Evolutionary conservation across 2,329 filamentous ascomycete species (phyloP), one percentile per base, ranked within the genome.

Genomic region (Fusarium palustre): DNA sequence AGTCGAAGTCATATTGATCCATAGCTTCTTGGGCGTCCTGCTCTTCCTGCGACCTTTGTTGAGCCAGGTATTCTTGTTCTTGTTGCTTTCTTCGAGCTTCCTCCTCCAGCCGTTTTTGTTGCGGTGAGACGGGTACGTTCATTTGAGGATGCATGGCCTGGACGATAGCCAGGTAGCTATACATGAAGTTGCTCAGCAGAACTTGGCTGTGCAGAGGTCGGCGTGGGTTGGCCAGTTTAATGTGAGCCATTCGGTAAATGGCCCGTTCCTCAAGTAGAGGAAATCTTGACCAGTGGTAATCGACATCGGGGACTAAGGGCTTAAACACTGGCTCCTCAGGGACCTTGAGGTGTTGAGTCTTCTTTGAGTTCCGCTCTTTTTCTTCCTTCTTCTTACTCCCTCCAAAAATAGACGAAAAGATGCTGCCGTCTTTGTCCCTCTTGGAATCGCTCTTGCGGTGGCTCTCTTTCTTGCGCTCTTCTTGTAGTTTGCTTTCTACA

Each of bases 121-220:
- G 93, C 36, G 92, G 90, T 18, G 92, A 94, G 36, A 92, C 88
- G n/a, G 93, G 93, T 43, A 97, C 90, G 75, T 97, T 92, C 81
- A 97, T 92, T 76, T 97, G 93, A 43, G 96, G 96, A 79, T 99
- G 96, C 93, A 97, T 97, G 75, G 97, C 94, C 81, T 99, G 96
- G 46, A 99, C 96, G 79, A 98, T 99, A 66, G 96, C 96, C 69
- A 99, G 87, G 79, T 99, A 99, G 59, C 94, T 96, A 82, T 99
- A 99, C 96, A 99, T 99, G 81, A 99, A 99, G 79, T 99, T 99
- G 81, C 94, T 97, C 71, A 99, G 87, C 62, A 99, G 85, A 24
- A 99, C 96, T 79, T 99, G 96, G 64, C 95, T 97, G 76, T 97
- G 91, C 53, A 99, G 82, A 41, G 95, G 92, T 58, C 96, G 91